Conservation (phyloP, 192 early-diverging fungal genomes). For the Dissophora ornata region DNA sequence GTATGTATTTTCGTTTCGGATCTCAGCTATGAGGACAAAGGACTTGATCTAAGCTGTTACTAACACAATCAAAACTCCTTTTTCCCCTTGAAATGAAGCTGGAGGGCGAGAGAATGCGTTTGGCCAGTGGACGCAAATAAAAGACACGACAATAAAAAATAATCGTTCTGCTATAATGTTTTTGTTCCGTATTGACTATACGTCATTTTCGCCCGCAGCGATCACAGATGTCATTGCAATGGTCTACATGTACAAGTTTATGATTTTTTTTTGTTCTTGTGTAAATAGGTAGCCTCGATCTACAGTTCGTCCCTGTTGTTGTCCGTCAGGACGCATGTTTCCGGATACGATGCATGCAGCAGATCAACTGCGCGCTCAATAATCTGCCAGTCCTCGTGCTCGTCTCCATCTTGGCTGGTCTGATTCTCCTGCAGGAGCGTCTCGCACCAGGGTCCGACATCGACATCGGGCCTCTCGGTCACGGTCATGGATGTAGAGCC, state of each 20-base stretch:
- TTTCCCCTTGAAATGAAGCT: constrained; percentile 38
- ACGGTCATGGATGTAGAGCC: neutral
- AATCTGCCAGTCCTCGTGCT: constrained; percentile 23
- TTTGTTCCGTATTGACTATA: too few relatives aligned
- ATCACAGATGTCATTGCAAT: too few relatives aligned
- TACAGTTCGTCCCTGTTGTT: constrained; percentile 29
- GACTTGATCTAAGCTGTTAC: too few relatives aligned
- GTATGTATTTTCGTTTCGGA: constrained; percentile 52
- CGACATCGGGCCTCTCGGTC: neutral
- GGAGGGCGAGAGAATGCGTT: constrained; percentile 59
- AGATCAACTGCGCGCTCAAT: constrained; percentile 35
- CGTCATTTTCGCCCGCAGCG: too few relatives aligned
- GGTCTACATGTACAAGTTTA: too few relatives aligned
- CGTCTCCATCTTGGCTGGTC: neutral
- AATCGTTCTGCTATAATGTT: neutral
- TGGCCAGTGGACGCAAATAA: constrained; percentile 55
- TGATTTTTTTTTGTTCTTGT: neutral
- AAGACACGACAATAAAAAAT: constrained; percentile 10
- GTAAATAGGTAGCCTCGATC: neutral
- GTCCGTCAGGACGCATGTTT: constrained; percentile 20
- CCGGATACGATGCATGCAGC: constrained; percentile 34
- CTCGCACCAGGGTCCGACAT: constrained; percentile 52
- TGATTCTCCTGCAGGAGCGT: constrained; percentile 23
- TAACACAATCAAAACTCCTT: too few relatives aligned
- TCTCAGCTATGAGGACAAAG: neutral